Evolutionary conservation across 257 asterid genomes (phyloP).

Genomic region (Salvia splendens): DNA sequence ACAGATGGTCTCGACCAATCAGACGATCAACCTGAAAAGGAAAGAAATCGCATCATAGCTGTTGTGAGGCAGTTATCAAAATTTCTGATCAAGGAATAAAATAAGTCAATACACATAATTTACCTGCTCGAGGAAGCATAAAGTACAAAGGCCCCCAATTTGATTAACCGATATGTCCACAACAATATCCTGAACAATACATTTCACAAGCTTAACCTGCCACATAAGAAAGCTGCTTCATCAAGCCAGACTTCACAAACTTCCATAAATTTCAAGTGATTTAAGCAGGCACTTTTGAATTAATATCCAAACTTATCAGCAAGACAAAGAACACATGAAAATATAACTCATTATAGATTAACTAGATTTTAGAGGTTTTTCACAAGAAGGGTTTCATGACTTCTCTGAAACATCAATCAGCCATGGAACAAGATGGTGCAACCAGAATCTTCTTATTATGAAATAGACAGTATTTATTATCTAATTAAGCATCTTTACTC

Average conservation of each 20-base stretch:
- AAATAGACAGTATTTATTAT: background rate
- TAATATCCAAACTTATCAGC: background rate
- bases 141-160: conserved; percentile 69
- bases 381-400: background rate
- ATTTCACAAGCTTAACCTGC: conserved; percentile 78
- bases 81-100: background rate
- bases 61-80: background rate
- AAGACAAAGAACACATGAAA: no score
- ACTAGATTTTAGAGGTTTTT: background rate
- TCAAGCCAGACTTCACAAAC: conserved; percentile 23
- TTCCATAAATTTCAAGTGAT: conserved; percentile 8
- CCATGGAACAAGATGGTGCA: conserved; percentile 19
- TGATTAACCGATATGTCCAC: conserved; percentile 74
- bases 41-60: conserved; percentile 26
- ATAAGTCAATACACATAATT: conserved; percentile 9
- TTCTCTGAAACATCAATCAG: background rate
- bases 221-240: conserved; percentile 24
- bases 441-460: conserved; percentile 7
- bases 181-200: conserved; percentile 63
- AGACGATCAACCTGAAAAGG: conserved; percentile 72
- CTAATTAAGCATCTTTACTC: background rate
- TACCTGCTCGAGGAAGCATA: conserved; percentile 86
- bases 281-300: background rate
- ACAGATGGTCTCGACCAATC: conserved; percentile 75
- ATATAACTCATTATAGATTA: background rate